These are phyloP conservation scores for Naganishia cerealis DNA, from an alignment of 1,284 basidiomycete species.

Conservation along the genomic window DNA sequence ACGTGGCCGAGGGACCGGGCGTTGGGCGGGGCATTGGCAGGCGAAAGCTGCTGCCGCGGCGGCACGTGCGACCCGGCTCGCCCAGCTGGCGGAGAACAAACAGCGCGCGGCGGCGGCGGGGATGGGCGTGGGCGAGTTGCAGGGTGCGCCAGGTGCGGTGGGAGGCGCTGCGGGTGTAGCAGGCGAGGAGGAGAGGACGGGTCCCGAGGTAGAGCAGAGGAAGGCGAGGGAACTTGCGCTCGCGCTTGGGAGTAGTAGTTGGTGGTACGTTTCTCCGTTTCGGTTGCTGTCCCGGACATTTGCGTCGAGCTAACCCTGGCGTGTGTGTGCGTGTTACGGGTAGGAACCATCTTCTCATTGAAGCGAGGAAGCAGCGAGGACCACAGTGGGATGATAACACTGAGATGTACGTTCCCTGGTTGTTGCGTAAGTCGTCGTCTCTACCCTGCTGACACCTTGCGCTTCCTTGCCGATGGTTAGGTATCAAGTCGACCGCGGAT, in stretches of 20 bases:
- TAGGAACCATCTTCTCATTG: conserved; percentile 52
- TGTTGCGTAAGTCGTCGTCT: too few relatives aligned
- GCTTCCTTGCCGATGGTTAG: conserved; percentile 1
- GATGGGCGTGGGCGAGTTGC: not conserved
- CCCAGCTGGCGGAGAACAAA: conserved; percentile 15
- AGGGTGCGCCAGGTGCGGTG: not conserved
- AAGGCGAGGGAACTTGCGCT: conserved; percentile 19
- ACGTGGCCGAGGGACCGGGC: conserved; percentile 23
- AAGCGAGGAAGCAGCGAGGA: conserved; percentile 49
- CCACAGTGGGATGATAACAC: conserved; percentile 54
- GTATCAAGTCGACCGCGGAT: conserved; percentile 44
- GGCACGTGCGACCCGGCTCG: not conserved
- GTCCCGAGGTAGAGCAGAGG: conserved; percentile 6
- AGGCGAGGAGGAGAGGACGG: conserved; percentile 38
- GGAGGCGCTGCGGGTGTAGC: conserved; percentile 37
- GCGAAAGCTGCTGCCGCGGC: conserved; percentile 20
- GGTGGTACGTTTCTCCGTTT: conserved; percentile 30
- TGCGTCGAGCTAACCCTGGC: not conserved
- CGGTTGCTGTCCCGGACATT: not conserved
- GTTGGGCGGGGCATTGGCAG: conserved; percentile 31
- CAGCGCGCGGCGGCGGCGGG: not conserved
- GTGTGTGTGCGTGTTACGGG: not conserved
- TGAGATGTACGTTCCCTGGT: conserved; percentile 37
- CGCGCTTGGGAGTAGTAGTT: conserved; percentile 33
- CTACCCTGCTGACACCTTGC: not conserved